Conservation (phyloP, 345 rosid species). For the Camelina laxa region DNA sequence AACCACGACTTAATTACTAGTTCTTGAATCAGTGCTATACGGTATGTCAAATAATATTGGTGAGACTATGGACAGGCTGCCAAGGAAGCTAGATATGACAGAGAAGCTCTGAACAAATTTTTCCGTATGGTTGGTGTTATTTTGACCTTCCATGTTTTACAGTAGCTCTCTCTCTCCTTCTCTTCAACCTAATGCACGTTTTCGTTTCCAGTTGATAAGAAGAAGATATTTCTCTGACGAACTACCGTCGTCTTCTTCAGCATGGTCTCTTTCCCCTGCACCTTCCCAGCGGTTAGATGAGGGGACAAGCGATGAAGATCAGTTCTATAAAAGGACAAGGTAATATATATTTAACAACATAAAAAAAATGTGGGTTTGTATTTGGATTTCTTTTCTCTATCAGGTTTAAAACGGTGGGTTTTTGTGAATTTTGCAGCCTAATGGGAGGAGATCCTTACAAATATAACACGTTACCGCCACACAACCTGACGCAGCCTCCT, state of each 20-base stretch:
- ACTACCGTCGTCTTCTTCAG: slow-evolving; percentile 50
- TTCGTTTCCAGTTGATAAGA: slow-evolving; percentile 64
- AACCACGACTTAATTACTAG: slow-evolving; percentile 1
- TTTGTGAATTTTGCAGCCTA: slow-evolving; percentile 52
- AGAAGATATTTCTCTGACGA: slow-evolving; percentile 89
- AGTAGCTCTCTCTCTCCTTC: slow-evolving; percentile 1
- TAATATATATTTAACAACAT: background rate
- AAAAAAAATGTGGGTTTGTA: too few species aligned
- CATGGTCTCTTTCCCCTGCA: slow-evolving; percentile 71
- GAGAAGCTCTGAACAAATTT: slow-evolving; percentile 79
- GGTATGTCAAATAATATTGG: background rate
- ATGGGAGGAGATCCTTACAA: slow-evolving; percentile 55
- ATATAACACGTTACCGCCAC: slow-evolving; percentile 69
- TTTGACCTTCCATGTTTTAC: background rate
- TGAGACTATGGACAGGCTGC: slow-evolving; percentile 63
- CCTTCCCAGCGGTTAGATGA: slow-evolving; percentile 66
- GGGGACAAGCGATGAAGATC: slow-evolving; percentile 63
- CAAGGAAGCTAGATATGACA: slow-evolving; percentile 85
- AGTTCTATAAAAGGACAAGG: slow-evolving; percentile 48
- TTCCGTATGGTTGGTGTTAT: slow-evolving; percentile 63
- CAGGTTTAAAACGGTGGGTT: background rate
- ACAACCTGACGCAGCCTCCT: slow-evolving; percentile 56
- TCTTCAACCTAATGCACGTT: background rate
- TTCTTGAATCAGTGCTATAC: background rate
- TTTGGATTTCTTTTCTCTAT: background rate